These are phyloP conservation scores for Austroboletus novae-zelandiae DNA, from an alignment of 1,284 basidiomycete species.

Conservation along the genomic window DNA sequence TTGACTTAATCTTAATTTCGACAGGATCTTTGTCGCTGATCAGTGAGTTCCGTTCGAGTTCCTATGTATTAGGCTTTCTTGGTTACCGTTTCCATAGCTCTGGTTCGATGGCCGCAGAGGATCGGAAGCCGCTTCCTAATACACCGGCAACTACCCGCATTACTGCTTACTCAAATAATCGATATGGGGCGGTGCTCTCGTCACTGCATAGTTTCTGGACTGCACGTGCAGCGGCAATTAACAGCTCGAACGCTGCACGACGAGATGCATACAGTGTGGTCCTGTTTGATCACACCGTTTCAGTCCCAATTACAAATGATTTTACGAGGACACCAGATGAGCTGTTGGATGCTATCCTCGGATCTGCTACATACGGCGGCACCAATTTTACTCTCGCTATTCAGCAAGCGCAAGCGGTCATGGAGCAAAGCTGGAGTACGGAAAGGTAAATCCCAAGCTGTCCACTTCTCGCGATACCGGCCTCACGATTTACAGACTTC, in stretches of 20 bases:
- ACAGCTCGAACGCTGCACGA: constrained; percentile 32
- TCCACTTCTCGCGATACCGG: background rate
- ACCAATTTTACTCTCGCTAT: constrained; percentile 52
- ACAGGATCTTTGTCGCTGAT: constrained; percentile 30
- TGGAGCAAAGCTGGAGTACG: constrained; percentile 52
- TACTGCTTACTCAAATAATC: constrained; percentile 39
- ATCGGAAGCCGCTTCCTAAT: constrained; percentile 44
- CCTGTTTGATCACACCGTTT: constrained; percentile 41
- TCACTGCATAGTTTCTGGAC: constrained; percentile 55
- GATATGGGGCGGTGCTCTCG: constrained; percentile 58
- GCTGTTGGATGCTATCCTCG: constrained; percentile 42
- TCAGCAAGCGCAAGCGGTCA: constrained; percentile 34
- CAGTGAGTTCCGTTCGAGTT: constrained; percentile 6
- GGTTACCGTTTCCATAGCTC: constrained; percentile 39
- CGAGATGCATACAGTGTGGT: constrained; percentile 59
- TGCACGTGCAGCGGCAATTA: constrained; percentile 44
- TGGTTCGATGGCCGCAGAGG: constrained; percentile 44
- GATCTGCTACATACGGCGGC: constrained; percentile 34
- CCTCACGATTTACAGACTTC: constrained; percentile 36
- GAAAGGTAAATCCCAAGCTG: constrained; percentile 42
- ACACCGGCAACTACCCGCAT: constrained; percentile 46
- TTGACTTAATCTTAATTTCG: constrained; percentile 1
- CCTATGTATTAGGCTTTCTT: background rate
- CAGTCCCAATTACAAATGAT: constrained; percentile 43
- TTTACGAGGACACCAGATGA: constrained; percentile 47